Evolutionary conservation across 345 rosid species (phyloP).

Genomic region (Eucalyptus erythrocorys): DNA sequence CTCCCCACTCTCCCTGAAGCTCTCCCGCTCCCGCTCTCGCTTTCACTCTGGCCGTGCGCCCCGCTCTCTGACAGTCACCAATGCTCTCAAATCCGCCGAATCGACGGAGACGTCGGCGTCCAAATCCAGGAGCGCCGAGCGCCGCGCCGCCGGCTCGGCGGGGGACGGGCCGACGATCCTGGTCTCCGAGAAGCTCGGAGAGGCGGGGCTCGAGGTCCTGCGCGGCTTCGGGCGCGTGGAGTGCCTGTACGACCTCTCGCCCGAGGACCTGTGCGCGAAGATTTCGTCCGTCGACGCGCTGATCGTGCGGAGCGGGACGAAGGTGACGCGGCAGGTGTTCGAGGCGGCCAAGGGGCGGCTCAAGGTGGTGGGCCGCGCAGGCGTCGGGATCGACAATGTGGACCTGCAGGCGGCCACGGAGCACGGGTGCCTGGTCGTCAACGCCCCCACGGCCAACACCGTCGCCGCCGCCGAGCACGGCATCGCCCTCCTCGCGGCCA

Average conservation of each 20-base stretch:
- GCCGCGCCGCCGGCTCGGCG: background rate
- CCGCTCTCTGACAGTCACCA: background rate
- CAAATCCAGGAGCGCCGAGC: background rate
- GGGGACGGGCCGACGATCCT: slow-evolving; percentile 28
- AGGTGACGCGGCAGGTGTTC: slow-evolving; percentile 66
- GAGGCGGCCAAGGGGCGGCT: slow-evolving; percentile 62
- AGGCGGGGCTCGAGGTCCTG: slow-evolving; percentile 54
- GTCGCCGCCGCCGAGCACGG: slow-evolving; percentile 85
- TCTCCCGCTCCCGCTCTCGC: background rate
- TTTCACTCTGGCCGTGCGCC: background rate
- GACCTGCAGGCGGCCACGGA: slow-evolving; percentile 91
- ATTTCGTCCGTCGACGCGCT: slow-evolving; percentile 49
- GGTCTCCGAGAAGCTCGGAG: slow-evolving; percentile 82
- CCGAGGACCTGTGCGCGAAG: slow-evolving; percentile 40
- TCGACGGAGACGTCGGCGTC: background rate
- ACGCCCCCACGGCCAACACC: slow-evolving; percentile 81
- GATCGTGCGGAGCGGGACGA: slow-evolving; percentile 88
- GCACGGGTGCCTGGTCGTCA: slow-evolving; percentile 68
- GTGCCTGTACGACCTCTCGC: slow-evolving; percentile 56
- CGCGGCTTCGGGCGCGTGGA: slow-evolving; percentile 43
- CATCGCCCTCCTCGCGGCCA: slow-evolving; percentile 63
- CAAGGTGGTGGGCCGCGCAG: slow-evolving; percentile 84
- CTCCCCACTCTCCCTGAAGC: slow-evolving; percentile 7
- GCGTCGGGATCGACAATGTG: slow-evolving; percentile 79
- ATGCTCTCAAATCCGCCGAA: slow-evolving; percentile 5